Percentiles rank a stretch among this genome's conserved stretches.
These are phyloP conservation scores for Baorangia bicolor DNA, from an alignment of 768 basidiomycete species.

Conservation along the genomic window DNA sequence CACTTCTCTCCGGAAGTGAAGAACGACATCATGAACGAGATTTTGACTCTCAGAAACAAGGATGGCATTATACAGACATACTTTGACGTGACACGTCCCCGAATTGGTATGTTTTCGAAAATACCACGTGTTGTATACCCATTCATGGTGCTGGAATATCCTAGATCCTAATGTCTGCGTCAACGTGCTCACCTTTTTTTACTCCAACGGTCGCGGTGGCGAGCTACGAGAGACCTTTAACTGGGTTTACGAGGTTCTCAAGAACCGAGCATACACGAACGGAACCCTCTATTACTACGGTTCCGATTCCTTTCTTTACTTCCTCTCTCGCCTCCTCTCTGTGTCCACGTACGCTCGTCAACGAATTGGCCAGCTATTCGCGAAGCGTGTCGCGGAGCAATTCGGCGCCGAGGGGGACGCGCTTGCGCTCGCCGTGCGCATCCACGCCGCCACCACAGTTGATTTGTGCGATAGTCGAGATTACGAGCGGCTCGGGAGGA, in stretches of 20 bases:
- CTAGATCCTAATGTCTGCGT: constrained; percentile 21
- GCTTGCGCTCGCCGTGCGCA: constrained; percentile 19
- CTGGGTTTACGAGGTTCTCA: constrained; percentile 20
- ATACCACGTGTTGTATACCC: background rate
- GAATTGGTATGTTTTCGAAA: constrained; percentile 15
- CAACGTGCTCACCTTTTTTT: constrained; percentile 22
- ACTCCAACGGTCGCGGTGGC: constrained; percentile 18
- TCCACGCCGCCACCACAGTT: constrained; percentile 10
- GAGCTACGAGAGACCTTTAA: constrained; percentile 22
- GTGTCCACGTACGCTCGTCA: constrained; percentile 17
- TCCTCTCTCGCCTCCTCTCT: constrained; percentile 22
- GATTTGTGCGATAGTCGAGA: constrained; percentile 14
- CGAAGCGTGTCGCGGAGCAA: constrained; percentile 13
- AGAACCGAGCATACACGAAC: constrained; percentile 21
- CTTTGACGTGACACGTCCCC: constrained; percentile 20
- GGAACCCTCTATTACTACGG: constrained; percentile 22
- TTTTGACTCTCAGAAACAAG: constrained; percentile 12
- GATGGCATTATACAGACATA: constrained; percentile 23
- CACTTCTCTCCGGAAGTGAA: constrained; percentile 13
- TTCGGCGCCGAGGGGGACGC: constrained; percentile 22
- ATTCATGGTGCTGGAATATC: background rate
- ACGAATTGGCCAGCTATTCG: constrained; percentile 12
- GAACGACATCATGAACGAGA: constrained; percentile 24
- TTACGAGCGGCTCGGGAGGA: constrained; percentile 13
- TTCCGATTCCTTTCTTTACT: constrained; percentile 19